Conservation (phyloP, 2,329 filamentous ascomycete species). For the Fulvia fulva region DNA sequence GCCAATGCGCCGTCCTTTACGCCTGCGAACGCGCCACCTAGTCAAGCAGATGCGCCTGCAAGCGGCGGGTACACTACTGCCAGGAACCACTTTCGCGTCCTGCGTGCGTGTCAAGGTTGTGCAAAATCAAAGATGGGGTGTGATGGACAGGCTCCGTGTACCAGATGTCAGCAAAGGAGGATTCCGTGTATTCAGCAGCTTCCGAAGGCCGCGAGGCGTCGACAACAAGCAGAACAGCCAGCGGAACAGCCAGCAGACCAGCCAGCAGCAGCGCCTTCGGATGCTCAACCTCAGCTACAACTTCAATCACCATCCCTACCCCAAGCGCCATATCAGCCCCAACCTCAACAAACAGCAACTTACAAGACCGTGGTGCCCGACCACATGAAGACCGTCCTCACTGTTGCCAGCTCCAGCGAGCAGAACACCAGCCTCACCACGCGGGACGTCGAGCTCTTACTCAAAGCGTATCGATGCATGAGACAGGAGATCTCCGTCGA, state of each 20-base stretch:
- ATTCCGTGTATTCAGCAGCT: background rate
- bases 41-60: background rate
- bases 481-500: conserved; percentile 30
- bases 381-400: background rate
- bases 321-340: too few relatives aligned
- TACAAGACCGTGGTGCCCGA: background rate
- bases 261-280: too few relatives aligned
- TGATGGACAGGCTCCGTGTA: background rate
- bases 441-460: conserved; percentile 18
- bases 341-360: background rate
- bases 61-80: background rate
- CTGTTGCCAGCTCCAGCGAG: background rate
- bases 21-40: background rate
- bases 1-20: background rate
- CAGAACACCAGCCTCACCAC: conserved; percentile 6
- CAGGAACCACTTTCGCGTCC: background rate
- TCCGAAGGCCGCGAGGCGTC: background rate
- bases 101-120: background rate
- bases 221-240: background rate
- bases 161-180: background rate
- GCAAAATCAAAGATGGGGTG: conserved; percentile 1
- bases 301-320: background rate
- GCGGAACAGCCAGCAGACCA: background rate
- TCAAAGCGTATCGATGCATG: conserved; percentile 13
- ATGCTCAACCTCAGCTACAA: background rate